Percentiles rank a stretch among this genome's conserved stretches.
Evolutionary conservation across 495 filamentous ascomycete species (phyloP).

Genomic region (Usnea hakonensis): DNA sequence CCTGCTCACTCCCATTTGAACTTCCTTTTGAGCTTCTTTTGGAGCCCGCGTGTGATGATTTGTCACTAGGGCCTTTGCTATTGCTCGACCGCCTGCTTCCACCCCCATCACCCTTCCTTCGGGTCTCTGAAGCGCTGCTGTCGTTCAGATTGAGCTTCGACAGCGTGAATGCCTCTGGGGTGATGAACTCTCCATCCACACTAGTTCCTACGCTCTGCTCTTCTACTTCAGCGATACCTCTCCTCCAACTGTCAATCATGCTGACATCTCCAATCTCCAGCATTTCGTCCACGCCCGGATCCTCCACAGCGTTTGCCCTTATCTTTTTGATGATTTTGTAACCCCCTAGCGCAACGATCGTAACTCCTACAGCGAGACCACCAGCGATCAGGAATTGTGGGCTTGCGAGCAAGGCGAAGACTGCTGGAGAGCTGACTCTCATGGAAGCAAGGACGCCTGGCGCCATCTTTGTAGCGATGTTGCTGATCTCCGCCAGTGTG

Average conservation of each 20-base stretch:
- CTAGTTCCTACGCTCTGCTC: constrained; percentile 53
- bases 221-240: constrained; percentile 70
- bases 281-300: constrained; percentile 49
- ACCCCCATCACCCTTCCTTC: constrained; percentile 20
- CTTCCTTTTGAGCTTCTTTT: constrained; percentile 19
- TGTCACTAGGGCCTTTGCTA: constrained; percentile 13
- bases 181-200: constrained; percentile 83
- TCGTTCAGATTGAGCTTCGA: constrained; percentile 43
- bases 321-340: constrained; percentile 95
- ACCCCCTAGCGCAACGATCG: constrained; percentile 87
- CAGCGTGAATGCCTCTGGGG: constrained; percentile 60
- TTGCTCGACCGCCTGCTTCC: constrained; percentile 18
- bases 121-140: constrained; percentile 20
- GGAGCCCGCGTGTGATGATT: constrained; percentile 20
- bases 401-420: constrained; percentile 78
- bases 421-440: constrained; percentile 70
- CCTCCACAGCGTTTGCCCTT: constrained; percentile 38
- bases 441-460: constrained; percentile 66
- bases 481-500: constrained; percentile 83
- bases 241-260: constrained; percentile 71
- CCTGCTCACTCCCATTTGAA: constrained; percentile 27
- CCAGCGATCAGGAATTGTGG: constrained; percentile 92
- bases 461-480: constrained; percentile 72
- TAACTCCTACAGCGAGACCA: constrained; percentile 80
- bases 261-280: constrained; percentile 51